Evolutionary conservation across 306 rosid species (phyloP).

Genomic region (Cucumis hystrix): DNA sequence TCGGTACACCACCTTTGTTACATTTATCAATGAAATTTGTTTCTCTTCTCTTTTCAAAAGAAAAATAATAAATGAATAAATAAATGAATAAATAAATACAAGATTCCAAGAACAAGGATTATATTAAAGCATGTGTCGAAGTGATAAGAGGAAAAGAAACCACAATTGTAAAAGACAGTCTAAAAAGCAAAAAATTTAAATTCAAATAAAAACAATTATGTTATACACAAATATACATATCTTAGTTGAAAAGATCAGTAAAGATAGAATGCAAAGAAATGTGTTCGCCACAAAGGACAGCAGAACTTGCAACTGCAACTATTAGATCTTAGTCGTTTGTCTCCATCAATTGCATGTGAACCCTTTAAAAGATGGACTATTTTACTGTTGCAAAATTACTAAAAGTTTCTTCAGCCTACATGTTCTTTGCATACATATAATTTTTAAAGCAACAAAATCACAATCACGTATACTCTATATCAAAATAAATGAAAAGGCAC

Average conservation of each 20-base stretch:
- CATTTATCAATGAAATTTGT: too few species aligned
- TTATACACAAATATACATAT: too few species aligned
- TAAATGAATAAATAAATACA: not conserved
- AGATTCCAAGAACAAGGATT: not conserved
- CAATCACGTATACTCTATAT: not conserved
- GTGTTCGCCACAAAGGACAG: not conserved
- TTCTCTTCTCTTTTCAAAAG: too few species aligned
- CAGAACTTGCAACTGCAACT: not conserved
- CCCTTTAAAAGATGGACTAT: not conserved
- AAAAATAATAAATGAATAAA: too few species aligned
- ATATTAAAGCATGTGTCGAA: not conserved
- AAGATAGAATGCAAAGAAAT: not conserved
- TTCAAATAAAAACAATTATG: too few species aligned
- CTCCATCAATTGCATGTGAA: not conserved
- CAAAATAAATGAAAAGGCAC: constrained; percentile 21
- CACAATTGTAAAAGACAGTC: not conserved
- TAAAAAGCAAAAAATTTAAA: not conserved
- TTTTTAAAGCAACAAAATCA: not conserved
- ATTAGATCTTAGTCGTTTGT: not conserved
- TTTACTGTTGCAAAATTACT: not conserved
- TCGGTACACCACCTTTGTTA: too few species aligned
- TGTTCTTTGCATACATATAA: not conserved
- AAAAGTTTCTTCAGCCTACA: not conserved
- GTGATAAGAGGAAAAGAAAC: not conserved
- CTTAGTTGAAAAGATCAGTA: not conserved